These are phyloP conservation scores for Tagetes patula DNA, from an alignment of 129 eudicot genomes.

Conservation along the genomic window DNA sequence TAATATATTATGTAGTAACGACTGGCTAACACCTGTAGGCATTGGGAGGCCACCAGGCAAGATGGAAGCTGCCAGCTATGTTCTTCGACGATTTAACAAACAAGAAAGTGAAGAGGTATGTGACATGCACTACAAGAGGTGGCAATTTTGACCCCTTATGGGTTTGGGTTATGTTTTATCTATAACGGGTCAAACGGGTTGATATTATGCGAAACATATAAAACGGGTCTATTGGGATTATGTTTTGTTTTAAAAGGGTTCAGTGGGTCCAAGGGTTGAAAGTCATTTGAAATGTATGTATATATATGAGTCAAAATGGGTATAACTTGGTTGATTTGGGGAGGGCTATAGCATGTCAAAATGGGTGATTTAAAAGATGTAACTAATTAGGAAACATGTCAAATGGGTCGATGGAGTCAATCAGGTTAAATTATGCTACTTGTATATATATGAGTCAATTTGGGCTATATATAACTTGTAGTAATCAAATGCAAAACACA, in stretches of 20 bases:
- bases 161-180: neutral
- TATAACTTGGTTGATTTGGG: no score
- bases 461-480: neutral
- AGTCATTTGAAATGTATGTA: neutral
- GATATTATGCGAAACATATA: neutral
- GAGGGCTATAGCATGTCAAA: neutral
- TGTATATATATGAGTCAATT: neutral
- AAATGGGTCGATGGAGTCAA: neutral
- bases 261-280: neutral
- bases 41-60: slow-evolving; percentile 97
- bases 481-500: neutral
- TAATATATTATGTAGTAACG: neutral
- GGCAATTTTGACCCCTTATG: neutral
- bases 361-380: neutral
- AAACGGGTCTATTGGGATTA: neutral
- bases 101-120: slow-evolving; percentile 86
- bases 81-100: slow-evolving; percentile 72
- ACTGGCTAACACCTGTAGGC: slow-evolving; percentile 41
- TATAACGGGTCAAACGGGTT: slow-evolving; percentile 12
- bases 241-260: neutral
- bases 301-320: neutral
- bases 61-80: slow-evolving; percentile 78
- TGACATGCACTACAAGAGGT: neutral
- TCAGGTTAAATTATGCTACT: neutral
- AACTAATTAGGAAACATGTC: neutral